These are phyloP conservation scores for Aureobasidium lini DNA, from an alignment of 2,329 filamentous ascomycete genomes.

Conservation along the genomic window DNA sequence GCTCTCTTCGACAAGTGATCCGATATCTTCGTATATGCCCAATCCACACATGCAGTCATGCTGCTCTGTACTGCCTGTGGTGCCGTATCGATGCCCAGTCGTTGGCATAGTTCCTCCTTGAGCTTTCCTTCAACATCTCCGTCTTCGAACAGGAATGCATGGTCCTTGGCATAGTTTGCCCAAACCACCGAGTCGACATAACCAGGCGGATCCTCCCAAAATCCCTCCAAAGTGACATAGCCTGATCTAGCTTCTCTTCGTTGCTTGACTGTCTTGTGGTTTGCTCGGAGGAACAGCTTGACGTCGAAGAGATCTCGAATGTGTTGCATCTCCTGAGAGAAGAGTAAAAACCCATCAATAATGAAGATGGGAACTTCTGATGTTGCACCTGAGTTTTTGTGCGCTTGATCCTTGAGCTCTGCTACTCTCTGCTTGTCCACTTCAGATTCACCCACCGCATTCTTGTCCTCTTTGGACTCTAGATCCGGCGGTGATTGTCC, in stretches of 20 bases:
- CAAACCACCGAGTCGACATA: constrained; percentile 94
- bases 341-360: constrained; percentile 85
- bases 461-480: constrained; percentile 52
- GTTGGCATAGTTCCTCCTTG: constrained; percentile 34
- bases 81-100: constrained; percentile 25
- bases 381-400: not conserved
- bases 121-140: constrained; percentile 57
- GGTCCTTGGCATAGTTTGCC: constrained; percentile 83
- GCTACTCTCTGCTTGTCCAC: constrained; percentile 27
- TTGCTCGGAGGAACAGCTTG: constrained; percentile 68
- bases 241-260: constrained; percentile 63
- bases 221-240: constrained; percentile 75
- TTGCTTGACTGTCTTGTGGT: constrained; percentile 54
- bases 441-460: constrained; percentile 40
- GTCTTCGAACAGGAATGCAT: constrained; percentile 69
- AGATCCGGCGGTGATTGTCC: constrained; percentile 53
- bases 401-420: constrained; percentile 23
- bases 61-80: constrained; percentile 22
- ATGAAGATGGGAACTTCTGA: constrained; percentile 51
- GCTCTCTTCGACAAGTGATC: not conserved
- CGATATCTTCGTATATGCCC: constrained; percentile 31
- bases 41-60: constrained; percentile 29
- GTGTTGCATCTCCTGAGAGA: constrained; percentile 48
- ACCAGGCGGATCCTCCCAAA: constrained; percentile 89
- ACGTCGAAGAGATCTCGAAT: constrained; percentile 60